Conservation (phyloP, 345 rosid species). For the Populus alba region DNA sequence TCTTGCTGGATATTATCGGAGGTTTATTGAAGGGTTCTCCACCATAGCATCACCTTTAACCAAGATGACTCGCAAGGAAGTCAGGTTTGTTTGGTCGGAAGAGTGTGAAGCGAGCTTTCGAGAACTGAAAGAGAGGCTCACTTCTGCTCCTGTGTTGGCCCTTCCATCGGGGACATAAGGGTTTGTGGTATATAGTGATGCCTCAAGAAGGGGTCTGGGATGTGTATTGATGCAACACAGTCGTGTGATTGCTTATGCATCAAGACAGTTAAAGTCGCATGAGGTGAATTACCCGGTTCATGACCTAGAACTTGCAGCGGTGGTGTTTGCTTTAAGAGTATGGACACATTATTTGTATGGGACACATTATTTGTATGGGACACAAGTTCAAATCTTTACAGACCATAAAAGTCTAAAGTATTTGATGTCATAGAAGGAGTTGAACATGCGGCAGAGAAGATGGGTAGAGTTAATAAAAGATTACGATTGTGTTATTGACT, state of each 20-base stretch:
- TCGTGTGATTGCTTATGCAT: not conserved
- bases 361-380: not conserved
- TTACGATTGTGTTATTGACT: not conserved
- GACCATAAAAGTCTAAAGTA: not conserved
- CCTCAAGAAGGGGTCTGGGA: not conserved
- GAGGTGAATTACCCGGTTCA: not conserved
- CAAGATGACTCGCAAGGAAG: not conserved
- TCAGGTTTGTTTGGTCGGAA: not conserved
- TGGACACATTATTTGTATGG: not conserved
- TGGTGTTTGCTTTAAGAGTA: not conserved
- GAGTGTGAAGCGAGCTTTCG: not conserved
- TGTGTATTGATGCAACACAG: not conserved
- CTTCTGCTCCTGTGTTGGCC: not conserved
- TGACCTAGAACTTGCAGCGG: not conserved
- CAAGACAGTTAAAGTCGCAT: not conserved
- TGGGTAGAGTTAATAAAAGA: not conserved
- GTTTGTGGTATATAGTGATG: too few relatives aligned
- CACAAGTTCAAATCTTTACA: not conserved
- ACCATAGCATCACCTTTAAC: not conserved
- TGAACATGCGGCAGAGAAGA: not conserved
- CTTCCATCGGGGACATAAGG: not conserved
- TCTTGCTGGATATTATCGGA: not conserved
- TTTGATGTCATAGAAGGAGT: not conserved
- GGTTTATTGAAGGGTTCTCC: constrained; percentile 1
- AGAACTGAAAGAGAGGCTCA: not conserved